Evolutionary conservation across 305 asterid genomes (phyloP).

Genomic region (Fraxinus nigra): DNA sequence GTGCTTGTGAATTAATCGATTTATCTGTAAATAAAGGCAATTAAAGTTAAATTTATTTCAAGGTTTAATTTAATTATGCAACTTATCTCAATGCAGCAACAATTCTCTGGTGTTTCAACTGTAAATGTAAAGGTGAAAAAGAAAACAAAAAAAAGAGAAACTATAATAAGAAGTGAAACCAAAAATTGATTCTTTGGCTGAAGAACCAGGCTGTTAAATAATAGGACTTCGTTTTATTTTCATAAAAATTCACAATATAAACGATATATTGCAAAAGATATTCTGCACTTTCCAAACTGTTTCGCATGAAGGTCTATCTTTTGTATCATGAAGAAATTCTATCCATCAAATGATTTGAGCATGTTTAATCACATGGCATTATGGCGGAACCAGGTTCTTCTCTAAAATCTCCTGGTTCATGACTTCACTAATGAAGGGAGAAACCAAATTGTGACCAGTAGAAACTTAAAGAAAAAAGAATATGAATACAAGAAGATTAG

Average conservation of each 20-base stretch:
- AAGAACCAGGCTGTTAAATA: not conserved
- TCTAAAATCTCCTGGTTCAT: not conserved
- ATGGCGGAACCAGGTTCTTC: not conserved
- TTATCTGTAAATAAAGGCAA: conserved; percentile 10
- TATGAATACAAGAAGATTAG: not conserved
- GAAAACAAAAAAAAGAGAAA: not conserved
- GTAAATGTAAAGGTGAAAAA: not conserved
- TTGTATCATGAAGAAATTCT: not conserved
- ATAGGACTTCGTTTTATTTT: not conserved
- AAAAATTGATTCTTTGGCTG: not conserved
- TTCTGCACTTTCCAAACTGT: not conserved
- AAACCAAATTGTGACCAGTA: not conserved
- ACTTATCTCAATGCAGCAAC: not conserved
- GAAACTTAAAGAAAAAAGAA: not conserved
- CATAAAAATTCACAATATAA: not conserved
- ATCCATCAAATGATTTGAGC: not conserved
- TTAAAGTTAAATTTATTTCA: not conserved
- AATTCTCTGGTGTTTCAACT: not conserved
- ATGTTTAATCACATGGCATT: not conserved
- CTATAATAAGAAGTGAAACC: not conserved
- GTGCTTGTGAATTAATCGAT: conserved; percentile 2
- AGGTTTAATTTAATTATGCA: not conserved
- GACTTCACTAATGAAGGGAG: not conserved
- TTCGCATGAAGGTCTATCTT: not conserved
- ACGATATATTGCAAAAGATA: not conserved